A percentile compares a stretch with the other conserved stretches of the same genome.
These are phyloP conservation scores for Ambispora gerdemannii DNA, from an alignment of 192 early-diverging fungal genomes.

Conservation along the genomic window DNA sequence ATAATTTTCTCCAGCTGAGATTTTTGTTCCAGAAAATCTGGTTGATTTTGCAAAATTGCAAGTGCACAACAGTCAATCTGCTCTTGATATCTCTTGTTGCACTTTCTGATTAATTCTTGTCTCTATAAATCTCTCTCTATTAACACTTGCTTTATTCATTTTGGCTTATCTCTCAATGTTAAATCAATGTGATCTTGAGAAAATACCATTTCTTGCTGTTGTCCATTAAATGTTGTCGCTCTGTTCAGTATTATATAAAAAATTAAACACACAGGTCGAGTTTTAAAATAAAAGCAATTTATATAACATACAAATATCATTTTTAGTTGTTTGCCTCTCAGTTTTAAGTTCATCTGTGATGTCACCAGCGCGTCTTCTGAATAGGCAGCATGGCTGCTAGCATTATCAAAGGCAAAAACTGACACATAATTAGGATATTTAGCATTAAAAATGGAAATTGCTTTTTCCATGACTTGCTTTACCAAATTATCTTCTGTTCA, in stretches of 20 bases:
- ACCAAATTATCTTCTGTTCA: conserved; percentile 22
- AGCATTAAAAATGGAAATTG: conserved; percentile 25
- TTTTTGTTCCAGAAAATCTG: too few relatives aligned
- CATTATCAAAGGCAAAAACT: conserved; percentile 36
- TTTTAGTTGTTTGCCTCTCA: conserved; percentile 19
- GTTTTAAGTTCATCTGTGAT: conserved; percentile 21
- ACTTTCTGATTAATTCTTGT: conserved; percentile 5
- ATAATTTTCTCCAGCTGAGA: too few relatives aligned
- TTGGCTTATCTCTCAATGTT: not conserved
- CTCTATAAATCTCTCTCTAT: conserved; percentile 1
- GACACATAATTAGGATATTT: not conserved
- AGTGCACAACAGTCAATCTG: too few relatives aligned
- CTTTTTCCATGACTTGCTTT: conserved; percentile 28
- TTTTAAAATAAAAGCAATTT: too few relatives aligned
- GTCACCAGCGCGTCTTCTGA: conserved; percentile 15
- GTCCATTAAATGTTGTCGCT: not conserved
- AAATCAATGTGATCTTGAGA: conserved; percentile 12
- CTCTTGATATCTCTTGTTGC: too few relatives aligned
- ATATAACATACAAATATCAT: too few relatives aligned
- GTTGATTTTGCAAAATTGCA: too few relatives aligned
- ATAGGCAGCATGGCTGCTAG: conserved; percentile 5
- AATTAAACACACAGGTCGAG: too few relatives aligned
- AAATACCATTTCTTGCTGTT: not conserved
- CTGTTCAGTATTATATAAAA: too few relatives aligned
- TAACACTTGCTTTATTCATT: conserved; percentile 28